Evolutionary conservation across 306 rosid genomes (phyloP), one percentile per base, ranked within the genome.

Genomic region (Pterocarpus santalinus): DNA sequence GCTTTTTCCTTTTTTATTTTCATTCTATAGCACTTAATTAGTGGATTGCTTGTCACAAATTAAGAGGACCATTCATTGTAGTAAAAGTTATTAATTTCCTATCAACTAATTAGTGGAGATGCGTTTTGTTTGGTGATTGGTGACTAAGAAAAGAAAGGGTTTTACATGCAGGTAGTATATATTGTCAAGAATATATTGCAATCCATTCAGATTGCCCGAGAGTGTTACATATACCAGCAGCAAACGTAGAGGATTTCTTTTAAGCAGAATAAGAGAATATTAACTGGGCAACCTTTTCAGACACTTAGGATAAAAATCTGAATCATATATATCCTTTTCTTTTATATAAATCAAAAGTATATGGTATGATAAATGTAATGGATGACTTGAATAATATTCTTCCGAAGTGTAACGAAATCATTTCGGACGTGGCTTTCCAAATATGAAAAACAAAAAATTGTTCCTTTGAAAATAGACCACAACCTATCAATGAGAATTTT

Each of bases 261-360:
- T 55, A 46, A 67, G 73, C 5, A 72, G 83, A 52, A 65, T 39
- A 78, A 56, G 77, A 63, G 85, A 87, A 83, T 87, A 80, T 30
- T 79, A 46, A 78, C 33, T 58, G 44, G 39, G 80, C 64, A 76
- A 80, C 49, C 49, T 80, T 84, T 84, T 35, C 66, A 70, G 85
- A 87, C 87, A 79, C 65, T 35, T 46, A 8, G 88, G 89, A 85
- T 83, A 87, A 86, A 87, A 87, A 90, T 89, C 83, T 81, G 88
- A 79, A 87, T 81, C 88, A 78, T 81, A 87, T 87, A 84, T 84
- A 79, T 80, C 70, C 69, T 81, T 78, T 85, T 84, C n/a, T 57
- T 78, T 73, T 64, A 56, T 4, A 67, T 73, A 80, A 80, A 87
- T 77, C 47, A 41, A 83, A 76, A 70, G 87, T 69, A 41, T 78